Conservation (phyloP, 2,329 filamentous ascomycete genomes). For the Fusarium veterinarium region DNA sequence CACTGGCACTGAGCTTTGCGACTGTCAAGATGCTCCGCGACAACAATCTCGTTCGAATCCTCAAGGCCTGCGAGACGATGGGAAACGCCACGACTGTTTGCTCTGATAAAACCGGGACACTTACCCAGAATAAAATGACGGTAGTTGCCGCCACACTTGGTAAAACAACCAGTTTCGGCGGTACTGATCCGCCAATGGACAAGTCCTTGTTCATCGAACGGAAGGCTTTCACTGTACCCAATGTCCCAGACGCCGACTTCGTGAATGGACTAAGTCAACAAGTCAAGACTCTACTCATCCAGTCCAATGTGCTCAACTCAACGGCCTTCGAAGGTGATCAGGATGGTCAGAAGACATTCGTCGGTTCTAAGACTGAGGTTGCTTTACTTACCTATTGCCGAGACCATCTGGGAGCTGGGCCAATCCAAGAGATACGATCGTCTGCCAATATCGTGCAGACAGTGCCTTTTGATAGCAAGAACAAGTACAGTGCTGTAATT, state of each 20-base stretch:
- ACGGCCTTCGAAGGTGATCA: conserved; percentile 67
- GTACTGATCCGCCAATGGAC: conserved; percentile 36
- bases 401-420: conserved; percentile 62
- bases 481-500: conserved; percentile 68
- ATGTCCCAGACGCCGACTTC: conserved; percentile 46
- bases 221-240: conserved; percentile 36
- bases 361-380: conserved; percentile 69
- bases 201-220: conserved; percentile 37
- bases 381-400: conserved; percentile 63
- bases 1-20: conserved; percentile 74
- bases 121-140: conserved; percentile 76
- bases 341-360: conserved; percentile 57
- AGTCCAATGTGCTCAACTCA: conserved; percentile 68
- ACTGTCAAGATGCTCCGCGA: conserved; percentile 77
- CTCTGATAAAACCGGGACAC: conserved; percentile 67
- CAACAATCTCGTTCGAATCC: conserved; percentile 75
- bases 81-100: conserved; percentile 80
- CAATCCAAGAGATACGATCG: conserved; percentile 58
- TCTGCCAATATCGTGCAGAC: conserved; percentile 61
- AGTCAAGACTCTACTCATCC: conserved; percentile 71
- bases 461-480: conserved; percentile 65
- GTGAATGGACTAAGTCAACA: conserved; percentile 34
- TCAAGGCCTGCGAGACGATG: conserved; percentile 79
- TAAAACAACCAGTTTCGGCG: conserved; percentile 48
- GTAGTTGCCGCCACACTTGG: conserved; percentile 77